Evolutionary conservation across 495 filamentous ascomycete species (phyloP).

Genomic region (Paragyromitra xinjiangensis): DNA sequence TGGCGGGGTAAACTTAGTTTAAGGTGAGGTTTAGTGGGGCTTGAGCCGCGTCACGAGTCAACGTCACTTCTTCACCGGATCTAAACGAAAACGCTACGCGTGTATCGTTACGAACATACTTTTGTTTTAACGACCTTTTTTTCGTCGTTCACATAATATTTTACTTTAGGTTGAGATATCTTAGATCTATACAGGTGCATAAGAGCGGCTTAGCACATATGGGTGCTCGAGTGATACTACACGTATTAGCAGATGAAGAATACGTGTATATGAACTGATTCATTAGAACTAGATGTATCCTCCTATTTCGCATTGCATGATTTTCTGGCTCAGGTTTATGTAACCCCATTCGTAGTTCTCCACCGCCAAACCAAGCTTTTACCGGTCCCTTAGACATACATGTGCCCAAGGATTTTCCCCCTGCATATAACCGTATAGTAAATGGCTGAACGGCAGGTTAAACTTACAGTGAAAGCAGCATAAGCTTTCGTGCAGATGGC

Average conservation of each 20-base stretch:
- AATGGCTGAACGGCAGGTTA: background rate
- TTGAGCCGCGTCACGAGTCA: slow-evolving; percentile 47
- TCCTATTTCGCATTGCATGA: background rate
- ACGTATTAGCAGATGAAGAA: too few relatives aligned
- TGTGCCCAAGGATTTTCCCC: background rate
- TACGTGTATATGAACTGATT: too few relatives aligned
- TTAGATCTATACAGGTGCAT: background rate
- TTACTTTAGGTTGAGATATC: background rate
- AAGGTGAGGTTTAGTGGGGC: slow-evolving; percentile 41
- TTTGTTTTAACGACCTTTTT: background rate
- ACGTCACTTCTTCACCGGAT: slow-evolving; percentile 8
- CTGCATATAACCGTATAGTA: background rate
- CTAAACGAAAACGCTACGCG: background rate
- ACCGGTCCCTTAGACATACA: background rate
- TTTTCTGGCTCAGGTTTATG: background rate
- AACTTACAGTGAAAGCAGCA: too few relatives aligned
- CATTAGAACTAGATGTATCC: too few relatives aligned
- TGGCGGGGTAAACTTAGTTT: slow-evolving; percentile 40
- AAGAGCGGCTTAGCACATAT: background rate
- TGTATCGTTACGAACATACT: background rate
- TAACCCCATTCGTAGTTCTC: background rate
- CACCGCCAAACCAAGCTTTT: background rate
- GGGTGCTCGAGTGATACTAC: background rate
- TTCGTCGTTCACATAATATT: background rate
- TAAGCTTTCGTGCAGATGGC: too few relatives aligned